phyloP scores from a whole-genome alignment of 2,329 filamentous ascomycete species.

The Zarea fungicola region DNA sequence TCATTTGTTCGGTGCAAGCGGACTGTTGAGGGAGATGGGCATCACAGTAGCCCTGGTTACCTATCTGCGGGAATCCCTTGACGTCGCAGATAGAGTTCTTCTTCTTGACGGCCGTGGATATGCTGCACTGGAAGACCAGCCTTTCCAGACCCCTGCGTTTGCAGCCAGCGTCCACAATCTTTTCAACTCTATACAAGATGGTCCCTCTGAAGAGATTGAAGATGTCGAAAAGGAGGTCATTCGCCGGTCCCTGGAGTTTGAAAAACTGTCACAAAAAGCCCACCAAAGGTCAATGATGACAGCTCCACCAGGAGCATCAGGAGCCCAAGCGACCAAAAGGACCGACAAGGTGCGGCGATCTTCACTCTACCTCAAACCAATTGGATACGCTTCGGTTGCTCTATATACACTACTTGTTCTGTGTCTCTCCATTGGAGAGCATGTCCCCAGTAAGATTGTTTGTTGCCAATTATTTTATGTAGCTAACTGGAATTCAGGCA shows the following conservation, averaged over 20 bases:
- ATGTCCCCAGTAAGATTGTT: not conserved
- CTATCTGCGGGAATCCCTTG: slow-evolving; percentile 3
- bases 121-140: slow-evolving; percentile 1
- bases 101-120: slow-evolving; percentile 6
- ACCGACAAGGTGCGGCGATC: no score
- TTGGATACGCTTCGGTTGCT: not conserved
- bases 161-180: not conserved
- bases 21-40: slow-evolving; percentile 6
- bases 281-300: not conserved
- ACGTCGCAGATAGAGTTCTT: slow-evolving; percentile 6
- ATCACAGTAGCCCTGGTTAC: slow-evolving; percentile 5
- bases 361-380: slow-evolving; percentile 1
- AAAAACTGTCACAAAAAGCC: not conserved
- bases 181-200: not conserved
- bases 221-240: slow-evolving; percentile 6
- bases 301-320: no score
- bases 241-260: slow-evolving; percentile 2
- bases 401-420: slow-evolving; percentile 1
- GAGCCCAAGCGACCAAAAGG: no score
- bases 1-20: slow-evolving; percentile 6
- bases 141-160: slow-evolving; percentile 6
- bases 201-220: slow-evolving; percentile 5
- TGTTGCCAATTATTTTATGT: not conserved
- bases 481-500: not conserved
- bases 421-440: slow-evolving; percentile 6